Evolutionary conservation across 2,329 filamentous ascomycete species (phyloP), one percentile per base, ranked within the genome.

Genomic region (Hymenoscyphus fructigenus): DNA sequence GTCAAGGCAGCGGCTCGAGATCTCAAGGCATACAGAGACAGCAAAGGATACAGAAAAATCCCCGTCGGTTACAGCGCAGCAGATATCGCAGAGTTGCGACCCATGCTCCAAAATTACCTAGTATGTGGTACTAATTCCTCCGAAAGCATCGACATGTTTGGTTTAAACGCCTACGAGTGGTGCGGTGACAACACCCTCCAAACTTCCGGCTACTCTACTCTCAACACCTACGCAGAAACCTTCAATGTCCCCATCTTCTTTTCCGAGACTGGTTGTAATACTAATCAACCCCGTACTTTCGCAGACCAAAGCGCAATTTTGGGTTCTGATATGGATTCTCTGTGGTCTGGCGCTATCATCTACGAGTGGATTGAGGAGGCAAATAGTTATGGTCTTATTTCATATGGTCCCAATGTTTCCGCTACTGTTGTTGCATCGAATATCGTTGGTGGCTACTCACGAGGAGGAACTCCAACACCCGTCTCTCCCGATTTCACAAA

Each of bases 281-380:
- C 80, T 5, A 81, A 82, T 0, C 78, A 79, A 1, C 87, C 88
- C 0, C 84, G 90, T 55, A 79, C 82, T 1, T 92, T 91, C 74
- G 81, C 82, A 28, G 90, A 96, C 74, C 91, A 95, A 77, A 82
- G 84, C 50, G 88, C 91, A 59, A 91, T 96, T 70, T 90, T 95
- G 72, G 89, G 91, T 55, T 71, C 82, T 0, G 78, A 91, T 2
- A 96, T 96, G 92, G 79, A 84, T 5, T 81, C 82, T 64, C 84
- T 84, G 72, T 88, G 78, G 87, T 93, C 90, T 60, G 92, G 92
- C 62, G 84, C 91, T 61, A 93, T 96, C 68, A 83, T 96, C 69
- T 96, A 96, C 78, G 92, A 96, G 76, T 96, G 92, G 92, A 92
- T 96, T 68, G 80, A 94, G 75, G 92, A 96, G 77, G 81, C 84